Conservation (phyloP, 805 yeast genomes). For the Wickerhamomyces strasburgensis region DNA sequence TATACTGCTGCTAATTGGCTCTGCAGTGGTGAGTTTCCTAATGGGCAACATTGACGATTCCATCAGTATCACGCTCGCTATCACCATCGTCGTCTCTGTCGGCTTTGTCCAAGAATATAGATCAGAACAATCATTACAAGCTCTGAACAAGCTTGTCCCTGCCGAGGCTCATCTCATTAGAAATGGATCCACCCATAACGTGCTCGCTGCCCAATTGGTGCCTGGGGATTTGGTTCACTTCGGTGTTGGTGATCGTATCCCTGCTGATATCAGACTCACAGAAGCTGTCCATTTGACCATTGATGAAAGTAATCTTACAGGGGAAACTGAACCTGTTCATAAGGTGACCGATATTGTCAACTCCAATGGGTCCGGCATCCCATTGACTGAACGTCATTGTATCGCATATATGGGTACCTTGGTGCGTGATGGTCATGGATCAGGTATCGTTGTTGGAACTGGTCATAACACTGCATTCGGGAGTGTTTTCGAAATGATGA, state of each 20-base stretch:
- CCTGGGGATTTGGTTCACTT: conserved; percentile 95
- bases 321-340: conserved; percentile 85
- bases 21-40: conserved; percentile 78
- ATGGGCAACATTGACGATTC: conserved; percentile 99
- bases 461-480: conserved; percentile 92
- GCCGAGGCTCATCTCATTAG: conserved; percentile 93
- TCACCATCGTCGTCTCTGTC: conserved; percentile 88
- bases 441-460: conserved; percentile 90
- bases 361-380: conserved; percentile 33
- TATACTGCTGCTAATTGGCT: conserved; percentile 81
- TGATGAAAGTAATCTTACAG: conserved; percentile 93
- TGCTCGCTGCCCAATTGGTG: conserved; percentile 80
- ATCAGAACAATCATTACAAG: conserved; percentile 91
- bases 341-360: conserved; percentile 49
- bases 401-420: conserved; percentile 97
- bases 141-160: conserved; percentile 88
- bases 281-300: conserved; percentile 75
- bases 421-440: conserved; percentile 93
- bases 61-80: conserved; percentile 87
- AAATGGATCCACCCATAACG: conserved; percentile 71
- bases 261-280: conserved; percentile 86
- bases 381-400: conserved; percentile 64
- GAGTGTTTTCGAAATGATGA: conserved; percentile 91
- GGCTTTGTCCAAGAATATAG: conserved; percentile 97
- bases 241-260: conserved; percentile 90